Base-by-base conservation (phyloP, 805 yeast species). In the Torulaspora gathmanii region DNA sequence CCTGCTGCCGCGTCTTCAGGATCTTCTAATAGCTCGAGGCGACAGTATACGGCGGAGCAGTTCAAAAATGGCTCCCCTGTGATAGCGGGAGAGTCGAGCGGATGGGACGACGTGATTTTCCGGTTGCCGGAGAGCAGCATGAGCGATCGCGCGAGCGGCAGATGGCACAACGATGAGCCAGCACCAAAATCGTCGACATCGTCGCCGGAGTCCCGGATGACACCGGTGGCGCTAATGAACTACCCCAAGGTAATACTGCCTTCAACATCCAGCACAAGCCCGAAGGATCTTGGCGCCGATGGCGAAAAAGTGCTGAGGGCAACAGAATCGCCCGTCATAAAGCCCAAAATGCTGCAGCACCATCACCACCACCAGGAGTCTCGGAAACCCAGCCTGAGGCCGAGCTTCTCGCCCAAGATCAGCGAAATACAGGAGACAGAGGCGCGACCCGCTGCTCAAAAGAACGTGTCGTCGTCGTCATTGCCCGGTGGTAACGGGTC, bases 101-200 rank as follows among this genome's bases (percentile, higher is more conserved):
- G 53, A 10, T 58, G 64, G 63, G 66, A 61, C 44, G 65, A 58
- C 13, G 44, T 57, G 43, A 41, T 55, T 19, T 60, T 60, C 40
- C 52, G 46, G 39, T 39, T 61, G 31, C 65, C 67, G 1, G 64
- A 59, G 38, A 55, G 60, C 43, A 57, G 55, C 35, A 47, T 44
- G 20, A 19, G 20, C n/a, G 34, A 31, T 4, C 34, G 34, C 19
- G 23, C 22, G 34, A 27, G 31, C 13, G 13, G 25, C 2, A 38
- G 19, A 8, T 38, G 46, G 30, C 30, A 40, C 15, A 16, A 26
- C 20, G 53, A 49, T 11, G 53, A 47, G 7, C 37, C 40, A 5
- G 37, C 39, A 13, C 44, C 55, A 25, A 36, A 36, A 20, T 47
- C 55, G 6, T 39, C 47, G 13, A 37, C 51, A 6, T 40, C 50